These are phyloP conservation scores for Hemileia vastatrix DNA, from an alignment of 1,284 basidiomycete genomes.

Conservation along the genomic window DNA sequence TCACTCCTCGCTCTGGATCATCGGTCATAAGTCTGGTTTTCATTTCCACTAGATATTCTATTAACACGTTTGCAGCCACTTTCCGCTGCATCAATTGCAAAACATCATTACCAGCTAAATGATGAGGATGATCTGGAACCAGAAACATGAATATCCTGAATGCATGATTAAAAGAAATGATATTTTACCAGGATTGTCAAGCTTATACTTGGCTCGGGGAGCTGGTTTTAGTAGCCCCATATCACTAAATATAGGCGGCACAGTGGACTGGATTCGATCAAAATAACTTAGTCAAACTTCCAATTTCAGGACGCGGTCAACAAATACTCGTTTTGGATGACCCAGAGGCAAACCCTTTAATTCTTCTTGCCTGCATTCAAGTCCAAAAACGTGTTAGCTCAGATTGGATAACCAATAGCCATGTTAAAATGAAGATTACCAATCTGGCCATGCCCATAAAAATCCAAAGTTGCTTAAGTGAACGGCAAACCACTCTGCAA, in stretches of 20 bases:
- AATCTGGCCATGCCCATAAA: constrained; percentile 98
- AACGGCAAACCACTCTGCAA: constrained; percentile 87
- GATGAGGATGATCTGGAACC: constrained; percentile 58
- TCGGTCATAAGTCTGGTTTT: constrained; percentile 55
- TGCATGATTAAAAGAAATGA: too few species aligned
- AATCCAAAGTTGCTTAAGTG: constrained; percentile 97
- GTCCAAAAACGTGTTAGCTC: background rate
- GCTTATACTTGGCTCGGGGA: constrained; percentile 73
- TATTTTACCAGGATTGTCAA: constrained; percentile 64
- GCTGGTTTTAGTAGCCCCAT: constrained; percentile 60
- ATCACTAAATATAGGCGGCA: constrained; percentile 68
- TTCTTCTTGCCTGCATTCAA: constrained; percentile 4
- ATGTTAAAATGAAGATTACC: constrained; percentile 50
- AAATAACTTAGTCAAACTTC: constrained; percentile 87
- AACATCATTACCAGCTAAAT: constrained; percentile 68
- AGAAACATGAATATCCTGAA: too few species aligned
- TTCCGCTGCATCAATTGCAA: constrained; percentile 69
- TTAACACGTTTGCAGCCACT: constrained; percentile 60
- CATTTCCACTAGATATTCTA: constrained; percentile 63
- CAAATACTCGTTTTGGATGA: constrained; percentile 81
- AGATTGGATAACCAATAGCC: too few species aligned
- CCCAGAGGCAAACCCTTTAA: constrained; percentile 52
- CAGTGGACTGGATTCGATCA: constrained; percentile 77
- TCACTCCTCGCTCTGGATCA: constrained; percentile 57
- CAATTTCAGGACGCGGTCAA: constrained; percentile 72